Conservation (phyloP, 192 early-diverging fungal genomes). For the Podila epicladia region DNA sequence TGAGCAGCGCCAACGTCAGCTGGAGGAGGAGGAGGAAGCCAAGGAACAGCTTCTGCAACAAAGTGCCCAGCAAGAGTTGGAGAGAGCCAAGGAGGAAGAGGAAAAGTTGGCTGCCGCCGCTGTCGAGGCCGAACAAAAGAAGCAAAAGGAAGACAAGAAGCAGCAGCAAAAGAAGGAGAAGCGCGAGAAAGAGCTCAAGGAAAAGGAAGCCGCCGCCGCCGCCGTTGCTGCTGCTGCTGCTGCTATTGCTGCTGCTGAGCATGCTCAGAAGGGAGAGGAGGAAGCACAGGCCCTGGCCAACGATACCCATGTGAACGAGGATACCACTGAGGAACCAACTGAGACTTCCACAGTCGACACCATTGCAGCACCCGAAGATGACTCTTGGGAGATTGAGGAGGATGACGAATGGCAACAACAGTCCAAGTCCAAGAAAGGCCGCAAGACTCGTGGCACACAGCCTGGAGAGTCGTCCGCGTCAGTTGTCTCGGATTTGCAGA, state of each 20-base stretch:
- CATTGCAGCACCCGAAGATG: conserved; percentile 9
- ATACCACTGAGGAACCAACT: neutral
- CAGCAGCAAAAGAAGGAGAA: conserved; percentile 24
- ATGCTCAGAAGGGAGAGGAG: conserved; percentile 7
- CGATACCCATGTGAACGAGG: neutral
- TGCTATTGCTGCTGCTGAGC: neutral
- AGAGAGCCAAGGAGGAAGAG: neutral
- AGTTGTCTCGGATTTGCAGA: conserved; percentile 12
- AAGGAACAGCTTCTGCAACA: conserved; percentile 12
- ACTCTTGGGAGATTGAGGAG: conserved; percentile 31
- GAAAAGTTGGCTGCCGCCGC: neutral
- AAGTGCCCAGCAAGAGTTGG: conserved; percentile 2
- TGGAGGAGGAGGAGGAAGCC: neutral
- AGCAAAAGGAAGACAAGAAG: conserved; percentile 45
- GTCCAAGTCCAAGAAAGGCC: conserved; percentile 49
- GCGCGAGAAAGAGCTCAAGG: conserved; percentile 17
- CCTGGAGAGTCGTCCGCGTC: conserved; percentile 1
- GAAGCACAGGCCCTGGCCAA: conserved; percentile 5
- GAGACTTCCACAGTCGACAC: neutral
- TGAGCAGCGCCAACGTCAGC: conserved; percentile 17
- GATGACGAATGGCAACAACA: conserved; percentile 50
- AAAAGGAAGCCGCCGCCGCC: conserved; percentile 14
- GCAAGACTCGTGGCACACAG: conserved; percentile 39
- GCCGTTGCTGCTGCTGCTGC: conserved; percentile 12
- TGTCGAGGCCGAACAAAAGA: conserved; percentile 14